Base-by-base conservation (phyloP, 345 rosid genomes). In the Ceriops decandra region DNA sequence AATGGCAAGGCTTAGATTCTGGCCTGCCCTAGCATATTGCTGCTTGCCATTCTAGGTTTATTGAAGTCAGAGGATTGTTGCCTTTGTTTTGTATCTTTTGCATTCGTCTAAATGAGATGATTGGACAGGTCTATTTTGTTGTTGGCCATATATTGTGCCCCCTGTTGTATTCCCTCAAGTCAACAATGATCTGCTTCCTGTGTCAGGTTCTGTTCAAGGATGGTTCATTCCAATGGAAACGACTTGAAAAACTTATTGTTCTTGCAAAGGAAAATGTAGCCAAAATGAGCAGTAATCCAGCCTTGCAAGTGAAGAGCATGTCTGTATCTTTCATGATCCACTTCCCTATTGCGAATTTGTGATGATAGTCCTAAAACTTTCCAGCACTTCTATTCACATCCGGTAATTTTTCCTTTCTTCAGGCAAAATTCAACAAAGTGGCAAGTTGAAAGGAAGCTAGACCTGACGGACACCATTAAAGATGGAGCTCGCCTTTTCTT, bases 191-290 rank as follows among this genome's bases (percentile, higher is more conserved):
- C 49, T 72, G 42, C 68, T 68, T 66, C 49, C 46, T 73, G 36
- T 46, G 11, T 19, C 77, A 89, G 97, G 96, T 93, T 83, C 82
- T 88, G 69, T 91, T 93, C 53, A 93, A 89, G 81, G 96, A 88
- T 72, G 91, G 91, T 53, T 75, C 85, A 75, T 93, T 93, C 84
- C 97, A 89, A 74, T 91, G 98, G 97, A 86, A 89, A 77, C 86
- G 93, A 79, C 95, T 91, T 16, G 96, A 88, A 84, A 93, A 93
- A 72, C 92, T 93, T 20, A 88, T 89, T 77, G 81, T 82, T 58
- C 96, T 93, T 77, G 98, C 97, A 10, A 90, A 93, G 81, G 97
- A 93, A 82, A 93, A 91, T 54, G 97, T 91, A 58, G 87, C 95
- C 65, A 88, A 78, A 81, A 91, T 91, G 97, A 93, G 92, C 87